Conservation (phyloP, 331 rosid genomes). For the Acacia pycnantha region DNA sequence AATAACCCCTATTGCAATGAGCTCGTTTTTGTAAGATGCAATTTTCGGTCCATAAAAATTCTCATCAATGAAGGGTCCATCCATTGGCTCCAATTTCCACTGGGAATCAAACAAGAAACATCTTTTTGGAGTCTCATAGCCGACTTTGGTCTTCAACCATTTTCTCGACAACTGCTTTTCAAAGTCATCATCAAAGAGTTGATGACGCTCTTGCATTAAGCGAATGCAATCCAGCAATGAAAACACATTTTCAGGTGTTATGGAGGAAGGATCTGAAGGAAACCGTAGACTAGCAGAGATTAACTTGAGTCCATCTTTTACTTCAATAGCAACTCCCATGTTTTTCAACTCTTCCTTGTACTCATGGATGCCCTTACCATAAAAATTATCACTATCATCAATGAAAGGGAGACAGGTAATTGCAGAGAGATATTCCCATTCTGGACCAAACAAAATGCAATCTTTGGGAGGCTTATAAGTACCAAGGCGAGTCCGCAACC, state of each 20-base stretch:
- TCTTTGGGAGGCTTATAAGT: constrained; percentile 41
- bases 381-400: constrained; percentile 47
- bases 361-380: constrained; percentile 44
- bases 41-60: constrained; percentile 44
- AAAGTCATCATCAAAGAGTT: constrained; percentile 32
- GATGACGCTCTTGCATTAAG: background rate
- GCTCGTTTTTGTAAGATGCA: constrained; percentile 40
- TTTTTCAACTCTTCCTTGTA: constrained; percentile 51
- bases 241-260: constrained; percentile 43
- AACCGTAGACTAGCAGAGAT: constrained; percentile 38
- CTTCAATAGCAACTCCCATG: constrained; percentile 49
- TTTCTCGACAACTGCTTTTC: constrained; percentile 29
- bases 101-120: constrained; percentile 48
- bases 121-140: constrained; percentile 46
- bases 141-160: constrained; percentile 65
- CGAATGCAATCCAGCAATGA: constrained; percentile 53
- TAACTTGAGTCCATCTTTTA: constrained; percentile 49
- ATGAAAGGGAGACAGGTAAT: constrained; percentile 68
- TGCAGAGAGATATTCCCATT: constrained; percentile 53
- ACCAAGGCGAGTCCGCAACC: constrained; percentile 59
- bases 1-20: constrained; percentile 51
- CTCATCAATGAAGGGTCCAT: constrained; percentile 73
- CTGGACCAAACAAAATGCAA: constrained; percentile 62
- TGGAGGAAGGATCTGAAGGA: constrained; percentile 36
- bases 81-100: constrained; percentile 38